phyloP scores from a whole-genome alignment of 331 rosid genomes.

The Erythrophleum ivorense region DNA sequence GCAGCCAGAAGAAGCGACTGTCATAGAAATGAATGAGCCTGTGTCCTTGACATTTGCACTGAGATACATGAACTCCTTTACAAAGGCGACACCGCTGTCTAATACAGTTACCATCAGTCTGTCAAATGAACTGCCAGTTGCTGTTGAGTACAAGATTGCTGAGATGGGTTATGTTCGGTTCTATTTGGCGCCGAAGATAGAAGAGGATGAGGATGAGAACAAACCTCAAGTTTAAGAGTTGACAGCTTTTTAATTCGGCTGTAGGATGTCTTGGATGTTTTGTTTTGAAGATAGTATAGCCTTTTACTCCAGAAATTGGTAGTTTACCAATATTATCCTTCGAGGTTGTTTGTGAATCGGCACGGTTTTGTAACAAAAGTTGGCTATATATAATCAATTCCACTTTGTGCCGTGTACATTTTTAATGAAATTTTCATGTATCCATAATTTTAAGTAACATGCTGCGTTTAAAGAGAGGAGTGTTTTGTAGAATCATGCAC shows the following conservation, averaged over 20 bases:
- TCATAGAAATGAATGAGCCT: slow-evolving; percentile 83
- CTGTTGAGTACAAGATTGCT: slow-evolving; percentile 91
- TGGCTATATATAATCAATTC: neutral
- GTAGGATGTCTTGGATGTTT: slow-evolving; percentile 7
- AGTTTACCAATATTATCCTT: neutral
- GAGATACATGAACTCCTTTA: slow-evolving; percentile 90
- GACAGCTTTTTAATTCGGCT: neutral
- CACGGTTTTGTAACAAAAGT: neutral
- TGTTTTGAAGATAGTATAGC: neutral
- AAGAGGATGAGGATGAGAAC: slow-evolving; percentile 87
- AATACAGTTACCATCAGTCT: slow-evolving; percentile 75
- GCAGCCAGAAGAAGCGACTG: slow-evolving; percentile 91
- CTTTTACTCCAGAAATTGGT: neutral
- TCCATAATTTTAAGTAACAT: too few relatives aligned
- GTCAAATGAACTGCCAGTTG: slow-evolving; percentile 82
- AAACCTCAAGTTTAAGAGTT: slow-evolving; percentile 48
- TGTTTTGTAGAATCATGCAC: too few relatives aligned
- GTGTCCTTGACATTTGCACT: slow-evolving; percentile 82
- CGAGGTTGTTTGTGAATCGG: neutral
- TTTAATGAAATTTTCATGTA: too few relatives aligned
- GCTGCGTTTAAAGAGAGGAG: too few relatives aligned
- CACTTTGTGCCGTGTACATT: neutral
- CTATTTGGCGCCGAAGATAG: slow-evolving; percentile 92
- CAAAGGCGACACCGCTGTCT: slow-evolving; percentile 83
- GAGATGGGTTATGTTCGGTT: slow-evolving; percentile 92